A percentile compares a stretch with the other conserved stretches of the same genome.
Conservation (phyloP, 148 eudicot genomes). For the Chenopodium album region DNA sequence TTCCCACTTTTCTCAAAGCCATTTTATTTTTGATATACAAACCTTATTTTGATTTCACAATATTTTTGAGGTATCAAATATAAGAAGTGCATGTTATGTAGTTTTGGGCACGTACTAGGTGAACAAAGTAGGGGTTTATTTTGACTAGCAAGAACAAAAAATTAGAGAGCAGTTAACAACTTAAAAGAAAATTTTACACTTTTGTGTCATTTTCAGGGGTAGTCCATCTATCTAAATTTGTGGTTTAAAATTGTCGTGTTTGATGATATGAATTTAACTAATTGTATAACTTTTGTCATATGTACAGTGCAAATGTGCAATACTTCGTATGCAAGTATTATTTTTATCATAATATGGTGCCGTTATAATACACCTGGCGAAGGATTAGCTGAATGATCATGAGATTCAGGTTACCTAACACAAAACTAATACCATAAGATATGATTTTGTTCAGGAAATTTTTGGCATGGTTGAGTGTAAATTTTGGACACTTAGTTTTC, state of each 20-base stretch:
- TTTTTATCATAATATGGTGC: not conserved
- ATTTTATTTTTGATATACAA: not conserved
- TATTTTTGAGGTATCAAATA: not conserved
- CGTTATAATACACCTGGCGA: not conserved
- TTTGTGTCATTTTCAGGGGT: slow-evolving; percentile 9
- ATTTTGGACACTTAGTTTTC: not conserved
- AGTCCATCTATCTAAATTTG: not conserved
- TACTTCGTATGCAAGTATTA: not conserved
- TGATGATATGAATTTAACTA: not conserved
- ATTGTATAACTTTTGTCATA: slow-evolving; percentile 1
- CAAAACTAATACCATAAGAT: slow-evolving; percentile 8
- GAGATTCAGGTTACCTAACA: slow-evolving; percentile 23
- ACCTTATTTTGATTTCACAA: not conserved
- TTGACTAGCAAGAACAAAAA: slow-evolving; percentile 6
- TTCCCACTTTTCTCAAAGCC: not conserved
- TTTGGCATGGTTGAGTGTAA: not conserved
- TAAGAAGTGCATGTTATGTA: not conserved
- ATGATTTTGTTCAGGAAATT: not conserved
- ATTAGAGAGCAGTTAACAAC: not conserved
- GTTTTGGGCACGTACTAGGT: slow-evolving; percentile 17
- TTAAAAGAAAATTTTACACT: not conserved
- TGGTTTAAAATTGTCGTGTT: slow-evolving; percentile 10
- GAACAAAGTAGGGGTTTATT: not conserved
- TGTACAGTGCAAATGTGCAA: not conserved
- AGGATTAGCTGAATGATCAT: not conserved